phyloP scores from a whole-genome alignment of 2,329 filamentous ascomycete genomes.

The Alternaria burnsii region DNA sequence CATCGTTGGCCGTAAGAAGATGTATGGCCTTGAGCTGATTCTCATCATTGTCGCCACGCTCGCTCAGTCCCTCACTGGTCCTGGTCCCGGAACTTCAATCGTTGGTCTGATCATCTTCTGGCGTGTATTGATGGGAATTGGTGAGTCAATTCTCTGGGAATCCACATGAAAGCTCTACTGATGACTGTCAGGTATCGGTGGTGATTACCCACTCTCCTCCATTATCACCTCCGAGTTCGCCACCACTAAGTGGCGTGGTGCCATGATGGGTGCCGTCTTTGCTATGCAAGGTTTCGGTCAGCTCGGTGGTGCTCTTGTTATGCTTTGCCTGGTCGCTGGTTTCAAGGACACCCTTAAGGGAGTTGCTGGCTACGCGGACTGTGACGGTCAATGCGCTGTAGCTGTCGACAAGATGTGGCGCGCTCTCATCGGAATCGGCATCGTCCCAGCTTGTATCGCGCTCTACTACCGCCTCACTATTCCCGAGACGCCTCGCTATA shows the following conservation, averaged over 20 bases:
- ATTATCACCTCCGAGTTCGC: constrained; percentile 74
- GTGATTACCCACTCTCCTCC: constrained; percentile 82
- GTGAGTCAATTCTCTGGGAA: constrained; percentile 41
- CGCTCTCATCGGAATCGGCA: constrained; percentile 53
- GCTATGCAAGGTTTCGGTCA: constrained; percentile 56
- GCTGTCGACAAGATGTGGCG: constrained; percentile 55
- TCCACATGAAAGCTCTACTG: constrained; percentile 40
- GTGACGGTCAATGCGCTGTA: constrained; percentile 41
- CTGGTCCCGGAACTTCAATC: constrained; percentile 47
- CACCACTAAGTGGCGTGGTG: constrained; percentile 52
- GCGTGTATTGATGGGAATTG: constrained; percentile 54
- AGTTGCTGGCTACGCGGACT: constrained; percentile 32
- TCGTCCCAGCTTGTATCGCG: constrained; percentile 53
- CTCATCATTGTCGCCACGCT: constrained; percentile 52
- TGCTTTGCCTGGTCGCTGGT: constrained; percentile 42
- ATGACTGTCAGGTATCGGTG: constrained; percentile 57
- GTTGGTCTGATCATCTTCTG: constrained; percentile 53
- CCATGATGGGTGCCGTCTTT: constrained; percentile 56
- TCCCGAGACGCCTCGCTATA: constrained; percentile 54
- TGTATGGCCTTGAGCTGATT: constrained; percentile 71
- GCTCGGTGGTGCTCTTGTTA: constrained; percentile 49
- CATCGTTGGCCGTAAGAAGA: constrained; percentile 78
- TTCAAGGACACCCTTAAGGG: constrained; percentile 41
- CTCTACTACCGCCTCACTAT: constrained; percentile 55
- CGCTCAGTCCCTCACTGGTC: constrained; percentile 47